These are phyloP conservation scores for Oryza officinalis DNA, from an alignment of 176 grass and related monocot genomes.

Conservation along the genomic window DNA sequence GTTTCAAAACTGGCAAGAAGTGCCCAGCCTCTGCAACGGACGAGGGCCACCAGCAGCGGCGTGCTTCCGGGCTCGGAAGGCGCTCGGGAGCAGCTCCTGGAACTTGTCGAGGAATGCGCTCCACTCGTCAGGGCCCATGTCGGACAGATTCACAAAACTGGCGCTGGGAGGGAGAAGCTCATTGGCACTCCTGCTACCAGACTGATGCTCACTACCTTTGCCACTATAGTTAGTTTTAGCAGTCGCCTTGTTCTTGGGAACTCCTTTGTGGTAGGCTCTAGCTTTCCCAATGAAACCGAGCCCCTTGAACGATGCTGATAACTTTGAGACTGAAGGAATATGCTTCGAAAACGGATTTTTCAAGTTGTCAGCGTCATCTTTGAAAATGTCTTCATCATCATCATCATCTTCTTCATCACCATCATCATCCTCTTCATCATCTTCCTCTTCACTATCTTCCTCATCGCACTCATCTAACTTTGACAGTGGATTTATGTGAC, in stretches of 20 bases:
- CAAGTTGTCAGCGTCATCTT: conserved; percentile 33
- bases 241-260: conserved; percentile 50
- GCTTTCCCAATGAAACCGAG: conserved; percentile 53
- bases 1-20: conserved; percentile 94
- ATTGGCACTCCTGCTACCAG: conserved; percentile 77
- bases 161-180: conserved; percentile 67
- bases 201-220: conserved; percentile 52
- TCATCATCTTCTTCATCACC: conserved; percentile 8
- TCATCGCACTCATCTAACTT: conserved; percentile 78
- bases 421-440: conserved; percentile 11
- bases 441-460: conserved; percentile 40
- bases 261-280: conserved; percentile 33
- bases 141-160: conserved; percentile 82
- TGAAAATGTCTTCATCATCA: conserved; percentile 9
- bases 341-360: conserved; percentile 31
- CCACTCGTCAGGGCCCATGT: conserved; percentile 77
- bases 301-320: conserved; percentile 72
- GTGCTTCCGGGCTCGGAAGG: conserved; percentile 58
- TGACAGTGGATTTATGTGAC: conserved; percentile 61
- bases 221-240: conserved; percentile 61
- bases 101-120: conserved; percentile 75
- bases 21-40: conserved; percentile 74
- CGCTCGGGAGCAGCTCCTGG: conserved; percentile 68
- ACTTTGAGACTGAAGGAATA: conserved; percentile 43
- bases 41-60: conserved; percentile 27